Evolutionary conservation across 495 filamentous ascomycete species (phyloP), one percentile per base, ranked within the genome.

Genomic region (Neohortaea acidophila): DNA sequence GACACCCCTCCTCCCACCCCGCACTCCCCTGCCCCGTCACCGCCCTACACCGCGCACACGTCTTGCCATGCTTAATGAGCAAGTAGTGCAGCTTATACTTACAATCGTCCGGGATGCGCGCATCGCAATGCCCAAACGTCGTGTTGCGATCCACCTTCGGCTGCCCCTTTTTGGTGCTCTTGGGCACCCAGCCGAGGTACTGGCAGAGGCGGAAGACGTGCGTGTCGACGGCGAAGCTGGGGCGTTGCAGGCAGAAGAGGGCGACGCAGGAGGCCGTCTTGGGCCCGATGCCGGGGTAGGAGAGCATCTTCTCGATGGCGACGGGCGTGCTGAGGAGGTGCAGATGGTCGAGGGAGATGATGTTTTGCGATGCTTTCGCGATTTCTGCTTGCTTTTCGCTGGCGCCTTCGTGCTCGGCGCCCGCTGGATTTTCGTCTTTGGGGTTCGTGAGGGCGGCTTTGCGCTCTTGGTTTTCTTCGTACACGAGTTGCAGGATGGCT

Each of bases 31-130:
- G 52, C 2, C 57, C 52, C 0, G 60, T 63, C 12, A 50, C 45
- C 6, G 80, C 80, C 34, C 73, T 68, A 52, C 89, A 97, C 36
- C 81, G 67, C 3, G 69, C 69, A 60, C 89, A 97, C 0, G 59
- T 62, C 53, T 81, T 79, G 1, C 89, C 89, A 59, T 97, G 89
- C 2, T 68, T 68, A 36, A 94, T 87, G 28, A 97, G 73, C 0
- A 94, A 64, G 46, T 84, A 73, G 56, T 97, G 89, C 3, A 96
- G 69, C 2, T 76, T 65, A 47, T 94, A 96, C 57, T 96, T 97
- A 17, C 91, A 59, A 29, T 83, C 69, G 50, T 92, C 73, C 0
- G 87, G 87, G 21, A 94, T 73, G 5, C 69, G 67, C 13, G 80
- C 73, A 26, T 97, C 85, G 22, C 78, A 69, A 52, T 97, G 89